phyloP scores from a whole-genome alignment of 2,329 filamentous ascomycete species.

The Aspergillus thermomutatus region DNA sequence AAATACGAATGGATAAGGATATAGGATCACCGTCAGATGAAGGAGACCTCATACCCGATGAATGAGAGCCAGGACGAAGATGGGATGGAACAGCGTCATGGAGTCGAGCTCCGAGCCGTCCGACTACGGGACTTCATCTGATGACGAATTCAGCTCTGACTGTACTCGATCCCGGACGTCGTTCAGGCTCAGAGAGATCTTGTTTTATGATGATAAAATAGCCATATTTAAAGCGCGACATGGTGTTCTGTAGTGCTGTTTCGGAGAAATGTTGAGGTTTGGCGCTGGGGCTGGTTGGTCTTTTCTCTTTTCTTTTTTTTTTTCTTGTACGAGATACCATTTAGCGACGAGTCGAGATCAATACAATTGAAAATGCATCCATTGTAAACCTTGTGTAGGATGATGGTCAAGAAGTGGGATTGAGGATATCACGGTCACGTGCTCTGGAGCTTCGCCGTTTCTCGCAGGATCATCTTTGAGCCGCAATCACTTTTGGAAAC shows the following conservation, averaged over 20 bases:
- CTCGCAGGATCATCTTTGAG: slow-evolving; percentile 8
- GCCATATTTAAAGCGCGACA: slow-evolving; percentile 76
- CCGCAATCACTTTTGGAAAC: slow-evolving; percentile 8
- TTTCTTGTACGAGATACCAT: slow-evolving; percentile 16
- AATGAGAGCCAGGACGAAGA: slow-evolving; percentile 46
- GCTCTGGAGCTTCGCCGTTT: slow-evolving; percentile 13
- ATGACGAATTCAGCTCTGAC: slow-evolving; percentile 44
- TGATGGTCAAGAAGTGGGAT: background rate
- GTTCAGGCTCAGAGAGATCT: slow-evolving; percentile 69
- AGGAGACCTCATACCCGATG: slow-evolving; percentile 27
- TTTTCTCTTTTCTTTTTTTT: too few species aligned
- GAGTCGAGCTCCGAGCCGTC: slow-evolving; percentile 20
- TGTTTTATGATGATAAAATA: slow-evolving; percentile 82
- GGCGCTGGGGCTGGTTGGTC: background rate
- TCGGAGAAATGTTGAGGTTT: background rate
- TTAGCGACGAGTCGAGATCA: slow-evolving; percentile 1
- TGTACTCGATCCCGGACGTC: slow-evolving; percentile 37
- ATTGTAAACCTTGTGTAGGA: background rate
- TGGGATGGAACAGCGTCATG: slow-evolving; percentile 25
- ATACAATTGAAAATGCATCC: background rate
- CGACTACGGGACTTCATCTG: slow-evolving; percentile 23
- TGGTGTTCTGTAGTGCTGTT: slow-evolving; percentile 42
- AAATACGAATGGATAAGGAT: slow-evolving; percentile 18
- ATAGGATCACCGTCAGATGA: slow-evolving; percentile 26
- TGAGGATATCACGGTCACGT: slow-evolving; percentile 8